Conservation (phyloP, 169 alveolate species). For the Eimeria maxima region DNA sequence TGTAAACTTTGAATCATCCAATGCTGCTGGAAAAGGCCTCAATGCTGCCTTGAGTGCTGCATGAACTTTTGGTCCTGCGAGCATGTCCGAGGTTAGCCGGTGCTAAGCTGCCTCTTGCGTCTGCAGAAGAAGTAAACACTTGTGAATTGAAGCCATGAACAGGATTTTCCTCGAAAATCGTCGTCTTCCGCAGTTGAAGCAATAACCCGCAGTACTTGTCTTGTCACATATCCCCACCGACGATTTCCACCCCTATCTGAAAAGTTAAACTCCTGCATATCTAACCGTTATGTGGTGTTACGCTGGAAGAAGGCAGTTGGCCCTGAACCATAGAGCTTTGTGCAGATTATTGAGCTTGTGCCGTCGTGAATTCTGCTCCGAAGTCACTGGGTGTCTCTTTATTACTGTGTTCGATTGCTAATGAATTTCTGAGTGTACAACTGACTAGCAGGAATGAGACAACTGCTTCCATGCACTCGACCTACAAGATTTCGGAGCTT, state of each 20-base stretch:
- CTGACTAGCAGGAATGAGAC: conserved; percentile 4
- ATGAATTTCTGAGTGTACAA: neutral
- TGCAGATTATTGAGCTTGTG: neutral
- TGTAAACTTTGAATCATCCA: neutral
- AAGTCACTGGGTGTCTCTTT: neutral
- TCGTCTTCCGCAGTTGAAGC: neutral
- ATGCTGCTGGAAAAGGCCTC: neutral
- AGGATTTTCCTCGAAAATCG: neutral
- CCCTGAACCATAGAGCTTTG: neutral
- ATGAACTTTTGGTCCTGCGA: conserved; percentile 1
- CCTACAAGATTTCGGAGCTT: neutral
- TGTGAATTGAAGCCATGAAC: neutral
- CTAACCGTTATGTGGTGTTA: neutral
- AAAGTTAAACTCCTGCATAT: too few relatives aligned
- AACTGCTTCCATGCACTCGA: neutral
- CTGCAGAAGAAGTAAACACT: neutral
- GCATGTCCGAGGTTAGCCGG: neutral
- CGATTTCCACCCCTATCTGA: too few relatives aligned
- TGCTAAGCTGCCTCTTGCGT: conserved; percentile 18
- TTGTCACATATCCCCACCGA: neutral
- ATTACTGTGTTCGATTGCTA: neutral
- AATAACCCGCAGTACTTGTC: neutral
- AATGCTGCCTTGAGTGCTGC: neutral
- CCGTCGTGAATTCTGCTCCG: neutral
- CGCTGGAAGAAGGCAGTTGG: neutral